A percentile compares a stretch with the other conserved stretches of the same genome.
Conservation (phyloP, 163 green algal species). For the Chlorella variabilis region DNA sequence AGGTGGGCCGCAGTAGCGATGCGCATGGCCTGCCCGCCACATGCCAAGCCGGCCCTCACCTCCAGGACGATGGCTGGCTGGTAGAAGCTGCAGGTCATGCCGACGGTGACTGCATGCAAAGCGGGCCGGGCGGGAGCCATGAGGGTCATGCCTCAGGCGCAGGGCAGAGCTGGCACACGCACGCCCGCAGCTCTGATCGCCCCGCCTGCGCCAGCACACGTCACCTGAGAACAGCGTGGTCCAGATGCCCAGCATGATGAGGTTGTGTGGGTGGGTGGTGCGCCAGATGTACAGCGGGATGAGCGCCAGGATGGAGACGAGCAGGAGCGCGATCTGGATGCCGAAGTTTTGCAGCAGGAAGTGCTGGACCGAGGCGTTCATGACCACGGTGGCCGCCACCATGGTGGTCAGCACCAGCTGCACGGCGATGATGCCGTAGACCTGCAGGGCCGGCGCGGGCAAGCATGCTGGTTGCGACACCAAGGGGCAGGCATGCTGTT, state of each 20-base stretch:
- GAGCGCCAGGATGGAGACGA: slow-evolving; percentile 47
- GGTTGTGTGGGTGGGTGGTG: slow-evolving; percentile 69
- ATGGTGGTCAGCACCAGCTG: slow-evolving; percentile 63
- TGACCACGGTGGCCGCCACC: slow-evolving; percentile 42
- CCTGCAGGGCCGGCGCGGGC: slow-evolving; percentile 35
- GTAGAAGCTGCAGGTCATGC: slow-evolving; percentile 63
- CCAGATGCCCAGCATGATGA: slow-evolving; percentile 65
- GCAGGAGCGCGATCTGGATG: slow-evolving; percentile 19
- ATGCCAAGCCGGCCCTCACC: too few relatives aligned
- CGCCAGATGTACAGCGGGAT: slow-evolving; percentile 78
- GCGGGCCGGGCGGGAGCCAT: neutral
- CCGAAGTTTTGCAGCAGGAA: slow-evolving; percentile 45
- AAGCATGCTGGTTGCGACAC: too few relatives aligned
- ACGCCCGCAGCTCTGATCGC: neutral
- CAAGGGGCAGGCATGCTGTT: neutral
- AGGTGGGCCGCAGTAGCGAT: too few relatives aligned
- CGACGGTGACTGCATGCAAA: slow-evolving; percentile 60
- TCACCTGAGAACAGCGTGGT: slow-evolving; percentile 14
- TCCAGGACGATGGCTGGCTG: slow-evolving; percentile 66
- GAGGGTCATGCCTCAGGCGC: neutral
- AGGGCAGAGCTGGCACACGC: neutral
- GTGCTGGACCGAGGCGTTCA: slow-evolving; percentile 27
- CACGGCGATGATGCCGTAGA: slow-evolving; percentile 66
- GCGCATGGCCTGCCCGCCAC: too few relatives aligned
- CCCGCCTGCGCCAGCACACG: neutral